phyloP scores from a whole-genome alignment of 2,329 filamentous ascomycete genomes.

The Tetracladium maxilliforme region DNA sequence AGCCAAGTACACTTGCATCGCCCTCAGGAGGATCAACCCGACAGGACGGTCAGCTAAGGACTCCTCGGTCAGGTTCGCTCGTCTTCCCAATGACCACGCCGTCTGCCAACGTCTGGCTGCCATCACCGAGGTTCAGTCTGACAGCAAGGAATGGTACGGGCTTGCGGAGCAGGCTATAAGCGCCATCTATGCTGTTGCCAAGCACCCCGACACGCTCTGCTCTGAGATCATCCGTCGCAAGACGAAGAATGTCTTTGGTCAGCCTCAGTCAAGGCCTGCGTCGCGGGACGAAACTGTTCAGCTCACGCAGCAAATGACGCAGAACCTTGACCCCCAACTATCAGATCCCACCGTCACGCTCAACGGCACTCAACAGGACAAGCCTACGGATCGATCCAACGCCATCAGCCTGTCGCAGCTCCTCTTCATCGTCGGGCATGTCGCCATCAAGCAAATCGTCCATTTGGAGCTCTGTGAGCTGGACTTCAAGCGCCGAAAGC shows the following conservation, averaged over 20 bases:
- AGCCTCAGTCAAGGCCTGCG: slow-evolving; percentile 16
- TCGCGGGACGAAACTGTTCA: slow-evolving; percentile 6
- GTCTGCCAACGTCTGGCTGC: slow-evolving; percentile 68
- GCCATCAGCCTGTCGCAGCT: slow-evolving; percentile 75
- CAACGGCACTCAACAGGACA: slow-evolving; percentile 1
- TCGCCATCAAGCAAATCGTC: slow-evolving; percentile 97
- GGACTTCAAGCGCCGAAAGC: slow-evolving; percentile 94
- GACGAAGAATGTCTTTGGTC: slow-evolving; percentile 63
- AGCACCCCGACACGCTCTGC: slow-evolving; percentile 85
- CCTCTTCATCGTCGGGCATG: slow-evolving; percentile 87
- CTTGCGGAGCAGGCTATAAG: slow-evolving; percentile 92
- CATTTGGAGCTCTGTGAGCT: slow-evolving; percentile 94
- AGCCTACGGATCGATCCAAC: slow-evolving; percentile 34
- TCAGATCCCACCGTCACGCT: slow-evolving; percentile 14
- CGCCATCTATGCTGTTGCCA: slow-evolving; percentile 86
- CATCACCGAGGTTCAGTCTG: slow-evolving; percentile 72
- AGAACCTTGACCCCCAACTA: slow-evolving; percentile 15
- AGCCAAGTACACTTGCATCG: slow-evolving; percentile 91
- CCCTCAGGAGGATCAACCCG: slow-evolving; percentile 79
- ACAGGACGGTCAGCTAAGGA: slow-evolving; percentile 68
- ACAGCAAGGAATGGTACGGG: slow-evolving; percentile 92
- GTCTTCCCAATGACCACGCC: slow-evolving; percentile 83
- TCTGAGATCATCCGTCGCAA: slow-evolving; percentile 82
- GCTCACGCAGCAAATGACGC: slow-evolving; percentile 6
- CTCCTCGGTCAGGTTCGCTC: slow-evolving; percentile 51